phyloP scores from a whole-genome alignment of 2,329 filamentous ascomycete genomes.

The Colletotrichum musicola region DNA sequence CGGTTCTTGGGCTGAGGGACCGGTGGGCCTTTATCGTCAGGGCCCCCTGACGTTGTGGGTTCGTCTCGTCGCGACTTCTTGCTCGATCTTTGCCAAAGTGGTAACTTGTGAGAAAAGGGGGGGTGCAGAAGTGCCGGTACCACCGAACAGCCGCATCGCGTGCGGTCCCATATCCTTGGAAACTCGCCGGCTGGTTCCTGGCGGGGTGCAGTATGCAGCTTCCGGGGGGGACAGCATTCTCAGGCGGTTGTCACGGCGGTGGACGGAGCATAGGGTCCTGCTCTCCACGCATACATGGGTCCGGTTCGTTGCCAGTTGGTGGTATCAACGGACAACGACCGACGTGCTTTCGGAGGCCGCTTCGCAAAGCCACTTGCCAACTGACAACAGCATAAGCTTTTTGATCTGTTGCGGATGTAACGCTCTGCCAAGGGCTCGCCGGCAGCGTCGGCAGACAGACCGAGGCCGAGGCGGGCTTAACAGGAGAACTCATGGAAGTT shows the following conservation, averaged over 20 bases:
- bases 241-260: neutral
- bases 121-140: constrained; percentile 21
- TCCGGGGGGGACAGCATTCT: neutral
- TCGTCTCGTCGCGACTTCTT: neutral
- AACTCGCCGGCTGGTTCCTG: neutral
- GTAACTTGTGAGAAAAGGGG: neutral
- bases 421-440: constrained; percentile 5
- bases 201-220: neutral
- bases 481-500: neutral
- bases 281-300: neutral
- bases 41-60: neutral
- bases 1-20: neutral
- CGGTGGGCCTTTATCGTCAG: neutral
- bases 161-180: constrained; percentile 2
- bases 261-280: neutral
- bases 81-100: neutral
- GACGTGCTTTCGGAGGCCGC: constrained; percentile 1
- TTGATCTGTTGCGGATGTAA: constrained; percentile 11
- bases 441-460: constrained; percentile 7
- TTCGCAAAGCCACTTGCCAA: neutral
- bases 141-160: constrained; percentile 34
- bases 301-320: neutral
- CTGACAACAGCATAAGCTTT: neutral
- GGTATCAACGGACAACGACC: neutral
- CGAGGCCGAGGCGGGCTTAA: neutral